Conservation (phyloP, 371 early-diverging fungal genomes). For the Mortierella sp. region DNA sequence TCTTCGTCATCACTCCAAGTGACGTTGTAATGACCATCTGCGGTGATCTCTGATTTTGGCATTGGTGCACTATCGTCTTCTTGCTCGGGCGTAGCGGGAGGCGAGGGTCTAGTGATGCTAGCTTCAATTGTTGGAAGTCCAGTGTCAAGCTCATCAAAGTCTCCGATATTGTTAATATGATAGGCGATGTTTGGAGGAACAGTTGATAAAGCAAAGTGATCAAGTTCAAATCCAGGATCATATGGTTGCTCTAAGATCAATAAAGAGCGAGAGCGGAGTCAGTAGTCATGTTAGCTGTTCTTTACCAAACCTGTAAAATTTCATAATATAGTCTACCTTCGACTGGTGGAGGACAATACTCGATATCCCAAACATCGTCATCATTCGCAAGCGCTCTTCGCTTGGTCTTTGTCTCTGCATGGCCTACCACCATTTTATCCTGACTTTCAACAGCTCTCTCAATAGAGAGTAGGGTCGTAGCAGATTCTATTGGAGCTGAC, state of each 20-base stretch:
- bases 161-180: slow-evolving; percentile 2
- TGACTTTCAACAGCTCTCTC: slow-evolving; percentile 33
- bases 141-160: slow-evolving; percentile 16
- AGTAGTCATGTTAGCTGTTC: not conserved
- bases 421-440: slow-evolving; percentile 44
- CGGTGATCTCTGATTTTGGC: slow-evolving; percentile 22
- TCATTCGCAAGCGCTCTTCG: slow-evolving; percentile 43
- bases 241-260: slow-evolving; percentile 35
- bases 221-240: slow-evolving; percentile 40
- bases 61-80: not conserved
- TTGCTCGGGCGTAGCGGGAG: not conserved
- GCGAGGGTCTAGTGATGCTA: slow-evolving; percentile 7
- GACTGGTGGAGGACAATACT: slow-evolving; percentile 45
- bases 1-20: slow-evolving; percentile 30
- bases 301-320: not conserved
- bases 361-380: slow-evolving; percentile 41
- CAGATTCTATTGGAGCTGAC: slow-evolving; percentile 15
- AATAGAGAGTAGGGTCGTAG: slow-evolving; percentile 40
- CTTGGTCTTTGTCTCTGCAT: slow-evolving; percentile 35
- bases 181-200: slow-evolving; percentile 34
- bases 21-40: slow-evolving; percentile 28
- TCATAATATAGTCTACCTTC: slow-evolving; percentile 23
- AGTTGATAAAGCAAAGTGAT: slow-evolving; percentile 19
- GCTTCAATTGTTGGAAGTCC: slow-evolving; percentile 22
- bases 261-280: not conserved